These are phyloP conservation scores for Aspergillus ustus DNA, from an alignment of 2,329 filamentous ascomycete genomes.

Conservation along the genomic window DNA sequence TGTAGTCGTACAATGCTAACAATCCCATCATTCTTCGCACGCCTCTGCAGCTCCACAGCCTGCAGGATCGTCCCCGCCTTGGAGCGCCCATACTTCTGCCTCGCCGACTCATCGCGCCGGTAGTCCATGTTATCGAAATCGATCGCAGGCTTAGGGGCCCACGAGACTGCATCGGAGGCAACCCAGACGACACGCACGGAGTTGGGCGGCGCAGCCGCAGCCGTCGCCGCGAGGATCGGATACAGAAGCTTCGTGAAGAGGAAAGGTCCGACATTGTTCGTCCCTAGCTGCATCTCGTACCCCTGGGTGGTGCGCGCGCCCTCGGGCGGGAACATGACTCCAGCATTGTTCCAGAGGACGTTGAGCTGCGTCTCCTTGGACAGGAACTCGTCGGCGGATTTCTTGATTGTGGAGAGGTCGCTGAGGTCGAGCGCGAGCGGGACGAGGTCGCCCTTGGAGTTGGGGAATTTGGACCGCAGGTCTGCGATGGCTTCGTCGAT, in stretches of 20 bases:
- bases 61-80: conserved; percentile 8
- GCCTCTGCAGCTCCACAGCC: conserved; percentile 1
- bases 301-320: conserved; percentile 36
- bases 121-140: conserved; percentile 12
- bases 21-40: background rate
- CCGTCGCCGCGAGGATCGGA: background rate
- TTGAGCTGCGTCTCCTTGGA: conserved; percentile 42
- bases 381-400: conserved; percentile 39
- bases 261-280: conserved; percentile 47
- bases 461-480: background rate
- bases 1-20: background rate
- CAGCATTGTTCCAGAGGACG: conserved; percentile 49
- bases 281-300: conserved; percentile 44
- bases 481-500: background rate
- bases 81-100: conserved; percentile 2
- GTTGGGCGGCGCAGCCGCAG: background rate
- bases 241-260: conserved; percentile 40
- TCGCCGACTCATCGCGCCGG: background rate
- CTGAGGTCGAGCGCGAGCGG: conserved; percentile 53
- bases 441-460: conserved; percentile 34
- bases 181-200: conserved; percentile 9
- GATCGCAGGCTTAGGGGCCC: conserved; percentile 5
- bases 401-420: conserved; percentile 23
- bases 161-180: background rate
- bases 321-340: conserved; percentile 41